phyloP scores from a whole-genome alignment of 2,329 filamentous ascomycete genomes.

The Tolypocladium amazonense region DNA sequence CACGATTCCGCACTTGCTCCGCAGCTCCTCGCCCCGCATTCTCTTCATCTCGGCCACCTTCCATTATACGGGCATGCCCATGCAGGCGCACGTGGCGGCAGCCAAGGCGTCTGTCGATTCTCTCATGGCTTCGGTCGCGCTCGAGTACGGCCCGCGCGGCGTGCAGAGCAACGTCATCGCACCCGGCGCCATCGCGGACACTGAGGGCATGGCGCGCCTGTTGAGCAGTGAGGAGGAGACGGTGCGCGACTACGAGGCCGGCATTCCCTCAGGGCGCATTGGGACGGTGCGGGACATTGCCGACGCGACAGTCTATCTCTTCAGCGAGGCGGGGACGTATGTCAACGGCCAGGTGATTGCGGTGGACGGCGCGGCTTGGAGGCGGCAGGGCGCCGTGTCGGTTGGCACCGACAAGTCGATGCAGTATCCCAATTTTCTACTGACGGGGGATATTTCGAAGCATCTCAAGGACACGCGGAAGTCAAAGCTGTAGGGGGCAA shows the following conservation, averaged over 20 bases:
- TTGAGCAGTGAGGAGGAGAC: constrained; percentile 27
- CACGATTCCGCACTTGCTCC: constrained; percentile 68
- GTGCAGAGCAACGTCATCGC: constrained; percentile 82
- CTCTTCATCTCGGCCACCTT: constrained; percentile 85
- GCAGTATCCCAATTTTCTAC: constrained; percentile 41
- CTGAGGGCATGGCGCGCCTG: constrained; percentile 67
- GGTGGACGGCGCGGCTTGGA: constrained; percentile 54
- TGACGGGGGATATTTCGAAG: constrained; percentile 22
- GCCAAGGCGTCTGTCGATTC: constrained; percentile 89
- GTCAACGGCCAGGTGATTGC: constrained; percentile 77
- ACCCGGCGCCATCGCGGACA: constrained; percentile 75
- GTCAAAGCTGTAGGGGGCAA: constrained; percentile 25
- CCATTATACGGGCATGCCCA: constrained; percentile 76
- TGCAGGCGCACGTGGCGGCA: constrained; percentile 83
- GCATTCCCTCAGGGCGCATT: constrained; percentile 63
- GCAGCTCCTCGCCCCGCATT: constrained; percentile 70
- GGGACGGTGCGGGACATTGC: constrained; percentile 81
- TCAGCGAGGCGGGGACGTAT: constrained; percentile 76
- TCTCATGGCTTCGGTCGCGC: constrained; percentile 64
- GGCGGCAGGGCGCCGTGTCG: constrained; percentile 32
- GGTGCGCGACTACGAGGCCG: constrained; percentile 21
- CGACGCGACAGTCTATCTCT: constrained; percentile 83
- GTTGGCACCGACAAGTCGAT: constrained; percentile 37
- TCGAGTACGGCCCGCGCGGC: constrained; percentile 85
- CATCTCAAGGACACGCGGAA: constrained; percentile 23